Evolutionary conservation across 768 basidiomycete species (phyloP).

Genomic region (Lanmaoa pseudosensibilis): DNA sequence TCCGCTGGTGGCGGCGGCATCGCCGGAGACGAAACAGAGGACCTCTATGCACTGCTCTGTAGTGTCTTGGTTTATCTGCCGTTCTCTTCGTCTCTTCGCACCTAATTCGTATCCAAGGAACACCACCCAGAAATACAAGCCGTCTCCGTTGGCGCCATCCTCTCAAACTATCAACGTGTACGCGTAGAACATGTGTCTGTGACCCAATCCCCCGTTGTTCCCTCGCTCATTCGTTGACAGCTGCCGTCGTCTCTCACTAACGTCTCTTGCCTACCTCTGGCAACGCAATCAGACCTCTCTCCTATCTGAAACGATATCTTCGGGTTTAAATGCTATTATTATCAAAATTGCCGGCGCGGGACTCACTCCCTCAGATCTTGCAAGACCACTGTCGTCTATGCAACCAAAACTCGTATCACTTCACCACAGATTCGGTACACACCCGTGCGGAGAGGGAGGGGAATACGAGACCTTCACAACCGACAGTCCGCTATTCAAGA

Average conservation of each 20-base stretch:
- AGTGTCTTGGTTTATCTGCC: slow-evolving; percentile 68
- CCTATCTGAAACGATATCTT: slow-evolving; percentile 80
- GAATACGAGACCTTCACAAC: slow-evolving; percentile 96
- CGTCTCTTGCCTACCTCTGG: slow-evolving; percentile 89
- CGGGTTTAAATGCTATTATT: slow-evolving; percentile 76
- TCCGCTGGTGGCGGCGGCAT: slow-evolving; percentile 50
- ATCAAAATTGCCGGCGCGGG: slow-evolving; percentile 98
- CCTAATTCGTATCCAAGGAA: slow-evolving; percentile 40
- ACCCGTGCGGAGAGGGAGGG: slow-evolving; percentile 96
- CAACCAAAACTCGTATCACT: slow-evolving; percentile 68
- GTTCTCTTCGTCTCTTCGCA: not conserved
- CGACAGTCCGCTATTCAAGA: slow-evolving; percentile 87
- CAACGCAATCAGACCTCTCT: slow-evolving; percentile 87
- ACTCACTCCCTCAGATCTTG: slow-evolving; percentile 72
- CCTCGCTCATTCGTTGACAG: slow-evolving; percentile 38
- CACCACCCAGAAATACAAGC: slow-evolving; percentile 80
- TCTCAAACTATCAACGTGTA: slow-evolving; percentile 96
- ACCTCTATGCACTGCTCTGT: slow-evolving; percentile 71
- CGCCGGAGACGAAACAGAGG: slow-evolving; percentile 93
- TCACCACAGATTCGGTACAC: slow-evolving; percentile 80
- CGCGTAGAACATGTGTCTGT: slow-evolving; percentile 96
- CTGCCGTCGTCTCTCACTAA: slow-evolving; percentile 77
- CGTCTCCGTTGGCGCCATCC: slow-evolving; percentile 93
- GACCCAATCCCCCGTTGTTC: not conserved
- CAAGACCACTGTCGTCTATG: slow-evolving; percentile 73